A percentile compares a stretch with the other conserved stretches of the same genome.
These are phyloP conservation scores for Coprinopsis strossmayeri DNA, from an alignment of 768 basidiomycete species.

Conservation along the genomic window DNA sequence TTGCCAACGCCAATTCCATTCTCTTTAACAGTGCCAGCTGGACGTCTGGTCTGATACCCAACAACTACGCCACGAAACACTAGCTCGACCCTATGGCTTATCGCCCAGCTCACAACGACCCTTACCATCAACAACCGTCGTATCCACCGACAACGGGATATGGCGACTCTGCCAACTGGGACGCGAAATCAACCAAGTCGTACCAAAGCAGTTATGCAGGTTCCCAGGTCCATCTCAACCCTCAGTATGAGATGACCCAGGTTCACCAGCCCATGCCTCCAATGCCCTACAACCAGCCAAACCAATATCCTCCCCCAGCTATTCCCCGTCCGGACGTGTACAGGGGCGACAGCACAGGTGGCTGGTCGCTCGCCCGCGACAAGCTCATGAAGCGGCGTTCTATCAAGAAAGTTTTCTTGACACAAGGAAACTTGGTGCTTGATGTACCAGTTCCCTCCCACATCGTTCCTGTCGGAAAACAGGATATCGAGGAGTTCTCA, in stretches of 20 bases:
- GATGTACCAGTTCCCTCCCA: conserved; percentile 76
- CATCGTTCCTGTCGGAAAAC: conserved; percentile 64
- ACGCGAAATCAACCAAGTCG: conserved; percentile 49
- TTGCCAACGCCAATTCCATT: conserved; percentile 9
- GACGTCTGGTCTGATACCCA: neutral
- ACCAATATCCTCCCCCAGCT: conserved; percentile 58
- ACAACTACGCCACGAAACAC: neutral
- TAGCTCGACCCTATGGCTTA: conserved; percentile 40
- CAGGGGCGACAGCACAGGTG: conserved; percentile 39
- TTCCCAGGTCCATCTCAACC: conserved; percentile 68
- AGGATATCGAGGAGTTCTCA: conserved; percentile 63
- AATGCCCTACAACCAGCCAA: conserved; percentile 39
- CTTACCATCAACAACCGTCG: conserved; percentile 23
- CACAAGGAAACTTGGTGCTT: conserved; percentile 79
- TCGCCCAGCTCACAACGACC: conserved; percentile 19
- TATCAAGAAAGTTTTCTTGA: conserved; percentile 71
- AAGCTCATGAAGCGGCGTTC: conserved; percentile 81
- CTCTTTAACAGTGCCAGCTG: conserved; percentile 6
- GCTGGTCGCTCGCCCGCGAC: conserved; percentile 65
- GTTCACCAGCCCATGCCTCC: conserved; percentile 49
- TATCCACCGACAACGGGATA: conserved; percentile 28
- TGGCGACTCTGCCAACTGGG: conserved; percentile 43
- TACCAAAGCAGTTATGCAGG: conserved; percentile 59
- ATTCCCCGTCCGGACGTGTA: conserved; percentile 38
- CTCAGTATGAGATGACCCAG: conserved; percentile 52